phyloP scores from a whole-genome alignment of 371 early-diverging fungal genomes.

The Rhizopus microsporus region DNA sequence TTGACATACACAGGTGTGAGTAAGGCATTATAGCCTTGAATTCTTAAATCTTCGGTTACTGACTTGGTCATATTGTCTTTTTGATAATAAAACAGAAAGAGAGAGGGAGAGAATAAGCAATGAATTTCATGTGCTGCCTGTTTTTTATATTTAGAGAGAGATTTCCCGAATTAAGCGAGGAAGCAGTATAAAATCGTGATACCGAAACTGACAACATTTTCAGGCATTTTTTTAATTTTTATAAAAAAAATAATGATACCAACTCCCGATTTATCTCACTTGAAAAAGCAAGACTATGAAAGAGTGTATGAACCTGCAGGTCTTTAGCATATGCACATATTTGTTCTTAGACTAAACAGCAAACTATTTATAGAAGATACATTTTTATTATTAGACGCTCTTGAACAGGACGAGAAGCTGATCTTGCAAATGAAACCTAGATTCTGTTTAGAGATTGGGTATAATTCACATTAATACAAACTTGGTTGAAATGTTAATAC shows the following conservation, averaged over 20 bases:
- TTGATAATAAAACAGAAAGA: not conserved
- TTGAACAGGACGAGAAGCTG: constrained; percentile 73
- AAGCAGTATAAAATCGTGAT: not conserved
- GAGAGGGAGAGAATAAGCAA: constrained; percentile 11
- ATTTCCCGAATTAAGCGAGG: not conserved
- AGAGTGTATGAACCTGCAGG: constrained; percentile 90
- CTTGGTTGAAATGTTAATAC: not conserved
- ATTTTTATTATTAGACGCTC: constrained; percentile 87
- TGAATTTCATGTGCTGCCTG: not conserved
- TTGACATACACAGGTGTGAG: constrained; percentile 39
- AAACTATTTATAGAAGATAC: constrained; percentile 76
- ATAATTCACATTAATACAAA: constrained; percentile 6
- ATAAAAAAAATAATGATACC: too few relatives aligned
- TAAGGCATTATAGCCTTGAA: constrained; percentile 45
- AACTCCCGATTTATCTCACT: constrained; percentile 77
- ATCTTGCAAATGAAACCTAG: constrained; percentile 60
- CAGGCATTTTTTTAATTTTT: constrained; percentile 8
- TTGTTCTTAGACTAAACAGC: not conserved
- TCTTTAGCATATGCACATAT: constrained; percentile 14
- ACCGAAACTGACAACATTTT: constrained; percentile 6
- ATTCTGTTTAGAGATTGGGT: constrained; percentile 88
- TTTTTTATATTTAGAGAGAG: not conserved
- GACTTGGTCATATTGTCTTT: constrained; percentile 1
- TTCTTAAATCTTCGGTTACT: constrained; percentile 34
- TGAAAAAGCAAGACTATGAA: constrained; percentile 64